Evolutionary conservation across 768 basidiomycete species (phyloP), one percentile per base, ranked within the genome.

Genomic region (Rhodotorula taiwanensis): DNA sequence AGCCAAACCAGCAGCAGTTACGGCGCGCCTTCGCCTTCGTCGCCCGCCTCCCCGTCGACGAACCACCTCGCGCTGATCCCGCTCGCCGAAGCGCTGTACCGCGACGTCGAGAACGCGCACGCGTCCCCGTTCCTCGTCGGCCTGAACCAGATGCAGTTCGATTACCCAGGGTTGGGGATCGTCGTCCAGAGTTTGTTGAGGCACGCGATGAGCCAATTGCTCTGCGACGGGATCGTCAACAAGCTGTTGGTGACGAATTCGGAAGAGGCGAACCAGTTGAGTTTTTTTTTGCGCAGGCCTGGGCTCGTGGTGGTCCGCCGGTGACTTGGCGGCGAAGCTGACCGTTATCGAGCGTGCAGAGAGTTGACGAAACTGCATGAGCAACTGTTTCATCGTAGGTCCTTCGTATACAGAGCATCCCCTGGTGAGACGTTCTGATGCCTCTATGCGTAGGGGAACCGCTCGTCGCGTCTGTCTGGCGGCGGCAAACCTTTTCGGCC

Each of bases 381-480:
- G 74, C 86, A 90, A 70, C 82, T 92, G 55, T 91, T 92, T 70
- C 80, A 84, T 30, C 83, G 89, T 89, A 72, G 74, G 88, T 79
- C 27, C 18, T 6, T n/a, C 23, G 36, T 14, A 3, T 8, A 16
- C 54, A 34, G 23, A n/a, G 63, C 41, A 43, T 5, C 3, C 47
- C 34, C 49, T 20, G 11, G 25, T 14, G 45, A 47, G 25, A 27
- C 7, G 23, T 11, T 34, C 14, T 27, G 25, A 44, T 15, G 7
- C 23, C 6, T 4, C n/a, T 4, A 16, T n/a, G 25, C 55, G 47
- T 70, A 90, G 88, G 87, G 54, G 87, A 91, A 72, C 85, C 89
- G 18, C 84, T 87, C 7, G 88, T 92, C n/a, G 89, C 89, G 0
- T 82, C 83, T 44, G 89, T 92, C 25, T 92, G 89, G 89, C 83